Evolutionary conservation across 805 yeast genomes (phyloP).

Genomic region (Candida ortonii): DNA sequence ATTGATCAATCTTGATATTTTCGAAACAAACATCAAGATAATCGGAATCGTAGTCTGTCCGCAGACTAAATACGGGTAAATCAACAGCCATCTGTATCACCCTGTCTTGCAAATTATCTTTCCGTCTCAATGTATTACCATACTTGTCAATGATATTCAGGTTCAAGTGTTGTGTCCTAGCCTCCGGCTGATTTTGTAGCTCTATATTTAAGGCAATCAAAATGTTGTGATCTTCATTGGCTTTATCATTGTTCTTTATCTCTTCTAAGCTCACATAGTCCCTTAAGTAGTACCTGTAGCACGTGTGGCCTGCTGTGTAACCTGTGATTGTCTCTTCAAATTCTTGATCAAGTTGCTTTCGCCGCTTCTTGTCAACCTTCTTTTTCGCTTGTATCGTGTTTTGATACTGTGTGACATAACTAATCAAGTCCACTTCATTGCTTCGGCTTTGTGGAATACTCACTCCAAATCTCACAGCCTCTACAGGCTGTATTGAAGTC

Average conservation of each 20-base stretch:
- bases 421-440: constrained; percentile 11
- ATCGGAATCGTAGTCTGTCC: constrained; percentile 16
- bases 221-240: constrained; percentile 9
- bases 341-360: constrained; percentile 5
- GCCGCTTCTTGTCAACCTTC: constrained; percentile 9
- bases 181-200: constrained; percentile 18
- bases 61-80: constrained; percentile 19
- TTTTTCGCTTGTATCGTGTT: constrained; percentile 5
- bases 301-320: constrained; percentile 17
- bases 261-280: constrained; percentile 11
- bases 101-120: constrained; percentile 18
- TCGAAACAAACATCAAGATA: constrained; percentile 33
- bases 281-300: constrained; percentile 16
- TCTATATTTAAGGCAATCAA: constrained; percentile 23
- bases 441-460: constrained; percentile 14
- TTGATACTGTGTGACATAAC: constrained; percentile 12
- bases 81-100: constrained; percentile 22
- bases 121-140: constrained; percentile 29
- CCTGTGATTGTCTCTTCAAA: constrained; percentile 8
- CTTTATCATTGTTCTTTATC: constrained; percentile 1
- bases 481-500: constrained; percentile 5
- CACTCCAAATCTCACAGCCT: constrained; percentile 28
- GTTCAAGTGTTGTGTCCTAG: constrained; percentile 24
- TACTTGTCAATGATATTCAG: constrained; percentile 28
- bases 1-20: constrained; percentile 27